A percentile compares a stretch with the other conserved stretches of the same genome.
phyloP scores from a whole-genome alignment of 495 filamentous ascomycete species.

The Hypoxylon lenormandii region DNA sequence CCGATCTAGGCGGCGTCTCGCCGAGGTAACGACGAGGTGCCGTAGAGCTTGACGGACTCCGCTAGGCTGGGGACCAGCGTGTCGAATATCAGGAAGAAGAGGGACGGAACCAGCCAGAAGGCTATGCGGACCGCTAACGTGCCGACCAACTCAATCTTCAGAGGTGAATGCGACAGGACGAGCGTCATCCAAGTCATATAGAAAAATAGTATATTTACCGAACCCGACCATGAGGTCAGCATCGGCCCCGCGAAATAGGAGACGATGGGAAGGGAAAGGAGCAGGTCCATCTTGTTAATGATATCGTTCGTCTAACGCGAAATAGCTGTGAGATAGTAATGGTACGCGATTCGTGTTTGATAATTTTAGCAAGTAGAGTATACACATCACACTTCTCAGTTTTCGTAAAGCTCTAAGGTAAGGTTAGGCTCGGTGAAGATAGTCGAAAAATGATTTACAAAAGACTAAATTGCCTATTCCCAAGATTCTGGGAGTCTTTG shows the following conservation, averaged over 20 bases:
- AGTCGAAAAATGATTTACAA: constrained; percentile 3
- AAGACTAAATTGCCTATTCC: not conserved
- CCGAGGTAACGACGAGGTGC: constrained; percentile 71
- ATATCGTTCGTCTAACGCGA: constrained; percentile 1
- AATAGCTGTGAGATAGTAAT: not conserved
- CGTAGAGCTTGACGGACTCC: constrained; percentile 75
- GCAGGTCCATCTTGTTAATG: constrained; percentile 64
- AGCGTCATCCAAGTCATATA: constrained; percentile 90
- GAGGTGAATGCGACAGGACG: constrained; percentile 77
- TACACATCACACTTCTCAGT: not conserved
- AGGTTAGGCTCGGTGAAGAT: constrained; percentile 8
- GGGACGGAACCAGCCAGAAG: constrained; percentile 79
- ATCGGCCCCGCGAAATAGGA: constrained; percentile 70
- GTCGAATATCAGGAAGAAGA: constrained; percentile 80
- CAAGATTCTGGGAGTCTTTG: constrained; percentile 18
- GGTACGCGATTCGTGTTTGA: not conserved
- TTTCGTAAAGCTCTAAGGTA: constrained; percentile 5
- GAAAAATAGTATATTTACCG: constrained; percentile 87
- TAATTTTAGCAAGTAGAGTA: not conserved
- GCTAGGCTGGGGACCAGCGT: constrained; percentile 73
- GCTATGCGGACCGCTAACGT: constrained; percentile 74
- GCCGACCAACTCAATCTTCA: constrained; percentile 80
- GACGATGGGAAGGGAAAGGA: constrained; percentile 77
- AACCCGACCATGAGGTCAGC: constrained; percentile 76
- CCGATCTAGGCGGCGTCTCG: constrained; percentile 61